Percentiles rank a stretch among this genome's conserved stretches.
phyloP scores from a whole-genome alignment of 225 moss, liverwort and hornwort genomes.

The Rhytidiadelphus loreus region DNA sequence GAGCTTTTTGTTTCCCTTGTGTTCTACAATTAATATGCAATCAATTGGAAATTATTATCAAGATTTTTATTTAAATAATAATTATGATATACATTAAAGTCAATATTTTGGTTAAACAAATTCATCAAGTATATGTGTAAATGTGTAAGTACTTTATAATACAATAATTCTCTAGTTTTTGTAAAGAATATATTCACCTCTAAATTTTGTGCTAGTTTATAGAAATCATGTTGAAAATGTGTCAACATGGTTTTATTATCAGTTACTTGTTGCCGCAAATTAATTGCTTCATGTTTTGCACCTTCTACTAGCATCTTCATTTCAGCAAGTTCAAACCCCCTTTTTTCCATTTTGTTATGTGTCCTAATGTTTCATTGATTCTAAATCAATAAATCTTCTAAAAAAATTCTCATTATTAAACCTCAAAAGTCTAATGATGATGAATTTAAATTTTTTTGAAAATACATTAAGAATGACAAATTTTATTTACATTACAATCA shows the following conservation, averaged over 20 bases:
- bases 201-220: slow-evolving; percentile 51
- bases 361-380: slow-evolving; percentile 5
- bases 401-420: not conserved
- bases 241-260: slow-evolving; percentile 20
- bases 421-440: too few species aligned
- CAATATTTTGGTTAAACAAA: not conserved
- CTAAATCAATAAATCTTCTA: not conserved
- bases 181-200: not conserved
- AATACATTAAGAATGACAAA: not conserved
- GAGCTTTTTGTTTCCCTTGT: slow-evolving; percentile 15
- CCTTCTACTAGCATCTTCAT: slow-evolving; percentile 48
- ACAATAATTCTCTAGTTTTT: too few species aligned
- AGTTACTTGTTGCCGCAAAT: slow-evolving; percentile 27
- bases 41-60: not conserved
- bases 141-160: not conserved
- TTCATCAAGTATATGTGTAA: not conserved
- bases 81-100: not conserved
- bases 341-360: slow-evolving; percentile 35
- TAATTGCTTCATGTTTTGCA: slow-evolving; percentile 37
- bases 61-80: not conserved
- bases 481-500: not conserved
- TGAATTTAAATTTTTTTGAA: not conserved
- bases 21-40: slow-evolving; percentile 15
- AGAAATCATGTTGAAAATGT: slow-evolving; percentile 72
- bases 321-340: slow-evolving; percentile 36